Conservation (phyloP, 2,329 filamentous ascomycete species). For the Alternaria gaisen region DNA sequence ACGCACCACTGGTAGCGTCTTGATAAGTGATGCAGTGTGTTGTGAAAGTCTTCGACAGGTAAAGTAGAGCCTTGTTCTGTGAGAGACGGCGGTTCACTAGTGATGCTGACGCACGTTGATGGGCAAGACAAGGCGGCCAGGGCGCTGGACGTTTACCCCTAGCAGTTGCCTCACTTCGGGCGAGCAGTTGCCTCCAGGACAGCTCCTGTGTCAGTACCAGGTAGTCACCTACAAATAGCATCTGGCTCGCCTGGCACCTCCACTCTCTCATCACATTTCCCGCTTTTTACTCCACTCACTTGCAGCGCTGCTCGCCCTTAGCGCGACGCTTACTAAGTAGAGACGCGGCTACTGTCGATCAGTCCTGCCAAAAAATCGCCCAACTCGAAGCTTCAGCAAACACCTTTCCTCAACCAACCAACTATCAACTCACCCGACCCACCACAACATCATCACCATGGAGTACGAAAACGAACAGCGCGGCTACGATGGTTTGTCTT, state of each 20-base stretch:
- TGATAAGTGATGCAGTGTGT: not conserved
- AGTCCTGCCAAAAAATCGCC: constrained; percentile 43
- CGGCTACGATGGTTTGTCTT: constrained; percentile 69
- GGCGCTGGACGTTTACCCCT: constrained; percentile 18
- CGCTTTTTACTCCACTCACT: constrained; percentile 31
- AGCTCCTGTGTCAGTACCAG: constrained; percentile 9
- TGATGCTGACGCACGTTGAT: constrained; percentile 15
- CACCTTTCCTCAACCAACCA: constrained; percentile 32
- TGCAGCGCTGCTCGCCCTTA: constrained; percentile 31
- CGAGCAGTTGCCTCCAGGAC: constrained; percentile 11
- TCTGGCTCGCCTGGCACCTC: constrained; percentile 2
- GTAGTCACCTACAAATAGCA: constrained; percentile 14
- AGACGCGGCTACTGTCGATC: constrained; percentile 44
- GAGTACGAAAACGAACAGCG: constrained; percentile 73
- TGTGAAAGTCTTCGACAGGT: not conserved
- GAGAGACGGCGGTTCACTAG: constrained; percentile 1
- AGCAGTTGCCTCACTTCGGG: constrained; percentile 28
- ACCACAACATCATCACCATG: constrained; percentile 58
- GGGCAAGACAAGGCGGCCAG: constrained; percentile 20
- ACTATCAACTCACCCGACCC: constrained; percentile 32
- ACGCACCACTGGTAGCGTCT: not conserved
- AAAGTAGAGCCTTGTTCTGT: not conserved
- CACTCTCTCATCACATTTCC: constrained; percentile 10
- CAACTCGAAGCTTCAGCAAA: constrained; percentile 29
- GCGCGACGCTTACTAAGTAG: constrained; percentile 43